Base-by-base conservation (phyloP, 495 filamentous ascomycete genomes). In the Penicillium dipodomyicola region DNA sequence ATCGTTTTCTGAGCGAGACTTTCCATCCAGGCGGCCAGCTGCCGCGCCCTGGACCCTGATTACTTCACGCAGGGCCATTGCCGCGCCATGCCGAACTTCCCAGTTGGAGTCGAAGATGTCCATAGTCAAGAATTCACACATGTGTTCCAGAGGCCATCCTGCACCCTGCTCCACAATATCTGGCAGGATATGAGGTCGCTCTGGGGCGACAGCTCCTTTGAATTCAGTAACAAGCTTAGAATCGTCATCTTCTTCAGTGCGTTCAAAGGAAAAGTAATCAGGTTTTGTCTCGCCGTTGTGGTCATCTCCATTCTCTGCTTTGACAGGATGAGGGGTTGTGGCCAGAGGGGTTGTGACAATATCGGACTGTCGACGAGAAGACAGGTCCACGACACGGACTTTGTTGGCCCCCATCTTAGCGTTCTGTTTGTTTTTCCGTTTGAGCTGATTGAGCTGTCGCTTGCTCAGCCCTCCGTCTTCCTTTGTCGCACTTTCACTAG, bases 41-140 rank as follows among this genome's bases (percentile, higher is more conserved):
- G 94, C 95, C 25, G 81, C 83, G 30, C 94, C 94, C 67, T 98
- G 94, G 15, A 96, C 90, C 47, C 94, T 85, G 57, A 96, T 80
- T 33, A 97, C 84, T 72, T 98, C 95, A 63, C 95, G 84, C 29
- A 98, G 75, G 32, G 91, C 95, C 87, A 98, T 93, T 20, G 94
- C 92, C 43, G 94, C 93, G 57, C 94, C 94, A 73, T 98, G 94
- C n/a, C 94, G 86, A 33, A 92, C 89, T 72, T 98, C 94, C 94
- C 94, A 98, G 62, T 90, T 85, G 4, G 86, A 79, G 76, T 98
- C 93, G 61, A 98, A 96, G 14, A 98, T 78, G 69, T 98, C 94
- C 44, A 96, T 80, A 60, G 85, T 91, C 47, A 98, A 81, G 62
- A 96, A 88, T 60, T 97, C 94, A 71, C 92, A 97, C 52, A 97